Percentiles rank a stretch among this genome's conserved stretches.
These are phyloP conservation scores for Brasenia schreberi DNA, from an alignment of 164 flowering plant species.

Conservation along the genomic window DNA sequence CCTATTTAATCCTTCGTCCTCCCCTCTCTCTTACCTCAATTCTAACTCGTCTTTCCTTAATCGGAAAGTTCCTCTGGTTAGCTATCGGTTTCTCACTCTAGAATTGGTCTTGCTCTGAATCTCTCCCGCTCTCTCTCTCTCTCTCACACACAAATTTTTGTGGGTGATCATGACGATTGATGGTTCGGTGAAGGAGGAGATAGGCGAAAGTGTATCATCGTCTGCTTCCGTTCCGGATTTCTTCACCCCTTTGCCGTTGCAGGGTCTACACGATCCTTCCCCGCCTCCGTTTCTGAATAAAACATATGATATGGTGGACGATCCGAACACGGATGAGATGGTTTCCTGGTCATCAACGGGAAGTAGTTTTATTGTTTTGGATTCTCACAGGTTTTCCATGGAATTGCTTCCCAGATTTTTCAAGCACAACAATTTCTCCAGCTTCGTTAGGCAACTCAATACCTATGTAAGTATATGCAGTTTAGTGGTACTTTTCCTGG, in stretches of 20 bases:
- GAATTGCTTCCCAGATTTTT: conserved; percentile 49
- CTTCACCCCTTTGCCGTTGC: conserved; percentile 22
- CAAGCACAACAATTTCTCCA: conserved; percentile 73
- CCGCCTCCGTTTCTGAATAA: conserved; percentile 67
- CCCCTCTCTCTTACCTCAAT: not conserved
- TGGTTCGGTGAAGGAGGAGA: not conserved
- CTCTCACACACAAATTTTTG: not conserved
- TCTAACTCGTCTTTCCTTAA: not conserved
- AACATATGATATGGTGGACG: conserved; percentile 63
- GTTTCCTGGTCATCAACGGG: conserved; percentile 45
- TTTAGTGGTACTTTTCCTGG: not conserved
- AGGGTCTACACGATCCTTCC: conserved; percentile 43
- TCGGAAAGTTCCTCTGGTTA: not conserved
- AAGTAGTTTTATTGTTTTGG: conserved; percentile 64
- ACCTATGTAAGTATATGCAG: conserved; percentile 41
- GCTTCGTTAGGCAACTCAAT: conserved; percentile 73
- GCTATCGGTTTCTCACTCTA: not conserved
- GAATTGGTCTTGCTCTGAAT: not conserved
- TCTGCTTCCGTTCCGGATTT: not conserved
- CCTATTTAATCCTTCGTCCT: not conserved
- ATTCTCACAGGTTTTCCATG: conserved; percentile 32
- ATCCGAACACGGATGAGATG: conserved; percentile 37
- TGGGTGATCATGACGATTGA: not conserved
- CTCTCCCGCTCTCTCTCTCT: not conserved
- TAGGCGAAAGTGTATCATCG: not conserved